Evolutionary conservation across 192 early-diverging fungal species (phyloP), one percentile per base, ranked within the genome.

Genomic region (Funneliformis geosporum): DNA sequence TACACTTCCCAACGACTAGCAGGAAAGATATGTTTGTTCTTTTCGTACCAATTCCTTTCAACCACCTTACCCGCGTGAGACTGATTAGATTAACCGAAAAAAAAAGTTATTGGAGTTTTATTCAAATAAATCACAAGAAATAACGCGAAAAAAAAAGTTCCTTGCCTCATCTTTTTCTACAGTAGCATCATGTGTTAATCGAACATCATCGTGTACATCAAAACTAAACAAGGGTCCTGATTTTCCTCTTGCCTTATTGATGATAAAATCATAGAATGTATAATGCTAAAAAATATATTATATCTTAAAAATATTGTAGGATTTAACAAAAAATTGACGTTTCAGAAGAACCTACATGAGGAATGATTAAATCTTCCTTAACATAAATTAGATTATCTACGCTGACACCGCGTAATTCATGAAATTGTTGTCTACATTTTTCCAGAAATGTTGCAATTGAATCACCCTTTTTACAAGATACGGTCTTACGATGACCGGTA

Each of bases 331-430:
- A 40, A 43, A 43, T 25, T 65, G 43, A 79, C 23, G 46, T n/a
- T 66, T 61, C 7, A 14, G 69, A 8, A 6, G 5, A 68, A 82
- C 89, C 81, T 83, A 93, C 92, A 82, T 97, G 96, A 25, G 97
- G 97, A 76, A 98, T 95, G 72, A 98, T 97, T 72, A 98, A 82
- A 88, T 97, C 96, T 85, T 97, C 96, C 84, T 98, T 98, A 50
- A 97, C 88, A 81, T 95, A 97, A 69, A 98, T 88, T 81, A 98
- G 73, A 76, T 94, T 93, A 78, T 97, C 97, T 27, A 93, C 93
- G 69, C 91, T 94, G 16, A 92, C 84, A 9, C 90, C 87, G 9
- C 95, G 90, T 28, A 98, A 80, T 81, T 98, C 92, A 44, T 92
- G 90, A 60, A 94, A 92, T 80, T 98, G 95, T 27, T 89, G 87